Evolutionary conservation across 169 alveolate genomes (phyloP), one percentile per base, ranked within the genome.

Genomic region (Haemoproteus tartakovskyi): DNA sequence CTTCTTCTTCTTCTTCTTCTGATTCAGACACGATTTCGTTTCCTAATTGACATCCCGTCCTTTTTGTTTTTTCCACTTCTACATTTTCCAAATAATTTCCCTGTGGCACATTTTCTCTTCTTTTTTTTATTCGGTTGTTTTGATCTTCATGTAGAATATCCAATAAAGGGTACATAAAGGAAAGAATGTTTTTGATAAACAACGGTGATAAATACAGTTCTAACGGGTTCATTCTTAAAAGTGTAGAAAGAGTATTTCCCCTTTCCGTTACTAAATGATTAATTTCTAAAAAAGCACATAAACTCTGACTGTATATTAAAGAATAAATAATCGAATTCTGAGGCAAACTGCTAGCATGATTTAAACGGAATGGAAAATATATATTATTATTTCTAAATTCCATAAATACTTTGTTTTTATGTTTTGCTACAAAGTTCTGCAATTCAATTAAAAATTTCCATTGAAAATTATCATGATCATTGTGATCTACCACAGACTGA

Each of bases 391-490:
- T 74, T n/a, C 84, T 26, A 45, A 74, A 74, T 48, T 74, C 84
- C 84, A 74, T 74, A 45, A 74, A 74, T 27, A 74, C 33, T 21
- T 74, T 56, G 45, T 37, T 57, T 50, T 56, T 74, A 59, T 74
- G 81, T 51, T 80, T 78, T 33, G 81, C 89, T 16, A 70, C 56
- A 30, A 87, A 79, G 50, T 87, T 62, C 14, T 82, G 81, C 22
- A 87, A 57, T 22, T 79, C 80, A 29, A 79, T 74, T 33, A 80
- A 54, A 62, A 87, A 87, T 26, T 48, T 62, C 89, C 91, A 80
- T 41, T 80, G 87, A 62, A 74, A 54, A 64, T 80, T 87, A 47
- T 87, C 91, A 27, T 82, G 27, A 26, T 84, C 91, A 22, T 84
- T 79, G 36, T 79, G 87, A 62, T 87, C 91, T 40, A 79, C 85